Base-by-base conservation (phyloP, 2,329 filamentous ascomycete genomes). In the Lasiodiplodia sp. region DNA sequence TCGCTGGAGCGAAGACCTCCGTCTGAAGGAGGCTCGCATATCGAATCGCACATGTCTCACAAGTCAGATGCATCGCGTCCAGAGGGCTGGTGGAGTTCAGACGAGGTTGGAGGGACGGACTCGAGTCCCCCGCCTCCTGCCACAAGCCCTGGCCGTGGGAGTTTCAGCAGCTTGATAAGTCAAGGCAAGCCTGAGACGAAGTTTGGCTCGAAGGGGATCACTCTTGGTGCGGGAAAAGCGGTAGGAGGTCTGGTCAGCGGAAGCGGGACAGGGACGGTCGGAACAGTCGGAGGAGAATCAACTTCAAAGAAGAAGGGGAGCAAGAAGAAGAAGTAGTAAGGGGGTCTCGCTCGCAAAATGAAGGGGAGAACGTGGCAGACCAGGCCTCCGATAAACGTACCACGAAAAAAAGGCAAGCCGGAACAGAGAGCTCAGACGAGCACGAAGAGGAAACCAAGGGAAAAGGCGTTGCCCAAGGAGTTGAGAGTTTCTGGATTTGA, bases 61-160 rank as follows among this genome's bases (percentile, higher is more conserved):
- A 67, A 72, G 18, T 51, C 40, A 6, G 75, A 77, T 2, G 76
- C 74, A 2, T 76, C 73, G 2, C 72, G 78, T 0, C 78, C 78
- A 0, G 78, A 80, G 70, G 78, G 78, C 12, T 80, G 78, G 78
- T 80, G 78, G 78, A 77, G 75, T 10, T 76, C 74, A 1, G 78
- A 80, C 52, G 78, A 80, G 56, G 76, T 79, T 7, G 78, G 72
- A 2, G 77, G 74, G 37, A 68, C 40, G 2, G 66, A 67, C 58
- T 66, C 69, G 18, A 60, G 73, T n/a, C 69, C 75, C 34, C 53
- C 71, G 57, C 40, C 71, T 21, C 40, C 67, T 70, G 34, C 69
- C 71, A 14, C 31, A 21, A 68, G 67, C 64, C 69, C 69, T 2
- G 53, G 66, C 70, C 78, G 67, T 21, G 51, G 51, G 18, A 68